phyloP scores from a whole-genome alignment of 768 basidiomycete species.

The Gloeopeniophorella convolvens region DNA sequence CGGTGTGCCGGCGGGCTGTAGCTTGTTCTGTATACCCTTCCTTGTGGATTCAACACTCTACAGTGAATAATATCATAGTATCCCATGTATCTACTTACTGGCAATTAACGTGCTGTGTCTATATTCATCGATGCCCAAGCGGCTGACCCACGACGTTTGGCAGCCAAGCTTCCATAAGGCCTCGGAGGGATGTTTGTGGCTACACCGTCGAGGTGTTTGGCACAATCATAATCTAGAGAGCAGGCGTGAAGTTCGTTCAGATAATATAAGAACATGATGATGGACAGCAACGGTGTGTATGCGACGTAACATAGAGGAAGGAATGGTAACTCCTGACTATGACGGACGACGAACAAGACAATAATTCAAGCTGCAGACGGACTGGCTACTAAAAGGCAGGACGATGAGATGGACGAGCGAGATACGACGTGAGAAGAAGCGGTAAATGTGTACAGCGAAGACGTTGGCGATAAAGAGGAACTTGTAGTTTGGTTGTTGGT shows the following conservation, averaged over 20 bases:
- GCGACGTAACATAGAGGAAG: conserved; percentile 21
- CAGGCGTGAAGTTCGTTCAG: conserved; percentile 20
- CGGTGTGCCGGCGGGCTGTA: too few species aligned
- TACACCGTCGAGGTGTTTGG: too few species aligned
- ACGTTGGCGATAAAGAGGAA: conserved; percentile 9
- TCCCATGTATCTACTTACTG: neutral
- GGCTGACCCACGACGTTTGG: too few species aligned
- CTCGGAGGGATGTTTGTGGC: too few species aligned
- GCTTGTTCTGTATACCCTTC: neutral
- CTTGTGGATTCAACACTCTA: neutral
- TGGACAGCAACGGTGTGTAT: conserved; percentile 17
- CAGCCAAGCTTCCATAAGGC: too few species aligned
- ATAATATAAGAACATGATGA: conserved; percentile 30
- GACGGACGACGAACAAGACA: conserved; percentile 25
- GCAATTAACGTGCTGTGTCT: conserved; percentile 1
- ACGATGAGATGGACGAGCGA: conserved; percentile 23
- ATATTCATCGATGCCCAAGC: too few species aligned
- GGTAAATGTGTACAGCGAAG: conserved; percentile 16
- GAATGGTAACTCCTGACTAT: conserved; percentile 23
- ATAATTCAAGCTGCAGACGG: conserved; percentile 31
- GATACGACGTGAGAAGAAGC: conserved; percentile 10
- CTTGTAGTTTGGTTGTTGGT: conserved; percentile 8
- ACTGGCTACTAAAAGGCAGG: conserved; percentile 27
- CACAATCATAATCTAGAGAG: neutral
- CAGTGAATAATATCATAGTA: neutral